Evolutionary conservation across 164 flowering plant species (phyloP), one percentile per base, ranked within the genome.

Genomic region (Chimonanthus salicifolius): DNA sequence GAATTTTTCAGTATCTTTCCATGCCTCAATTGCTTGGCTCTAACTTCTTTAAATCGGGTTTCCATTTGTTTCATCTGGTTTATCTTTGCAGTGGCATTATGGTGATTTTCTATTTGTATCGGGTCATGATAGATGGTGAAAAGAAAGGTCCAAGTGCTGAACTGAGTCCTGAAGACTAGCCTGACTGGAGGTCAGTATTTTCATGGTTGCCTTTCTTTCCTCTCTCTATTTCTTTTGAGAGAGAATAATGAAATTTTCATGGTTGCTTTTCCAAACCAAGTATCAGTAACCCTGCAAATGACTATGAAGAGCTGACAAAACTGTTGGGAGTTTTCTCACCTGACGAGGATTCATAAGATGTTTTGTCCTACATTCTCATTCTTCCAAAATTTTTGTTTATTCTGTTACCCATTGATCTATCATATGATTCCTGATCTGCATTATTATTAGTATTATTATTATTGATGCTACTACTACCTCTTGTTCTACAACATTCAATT

Each of bases 11-110:
- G 33, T 33, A 33, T 33, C 33, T 33, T 33, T 33, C 33, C 33
- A 33, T 33, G 33, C 33, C 33, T 33, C 33, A 33, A 33, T 54
- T 0, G 60, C 60, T 54, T 54, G 60, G 60, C 60, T 15, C 3
- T 46, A 45, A 43, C 9, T 50, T 50, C n/a, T 49, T n/a, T 47
- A 49, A 49, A 18, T 11, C 63, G n/a, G 43, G 11, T 58, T 13
- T 50, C 44, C 45, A 51, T 15, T 33, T 65, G 49, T 33, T 3
- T 62, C 44, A 62, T 5, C 9, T 10, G 62, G 21, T 64, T 63
- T 20, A 44, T 70, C 21, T 50, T 8, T 85, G 84, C 88, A 92
- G 97, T 81, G 97, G 97, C 68, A 79, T 80, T 2, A 80, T 88
- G 79, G 84, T 75, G 6, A 86, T 84, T 58, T 89, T 90, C 82